Evolutionary conservation across 2,329 filamentous ascomycete species (phyloP).

Genomic region (Aspergillaceae sp.): DNA sequence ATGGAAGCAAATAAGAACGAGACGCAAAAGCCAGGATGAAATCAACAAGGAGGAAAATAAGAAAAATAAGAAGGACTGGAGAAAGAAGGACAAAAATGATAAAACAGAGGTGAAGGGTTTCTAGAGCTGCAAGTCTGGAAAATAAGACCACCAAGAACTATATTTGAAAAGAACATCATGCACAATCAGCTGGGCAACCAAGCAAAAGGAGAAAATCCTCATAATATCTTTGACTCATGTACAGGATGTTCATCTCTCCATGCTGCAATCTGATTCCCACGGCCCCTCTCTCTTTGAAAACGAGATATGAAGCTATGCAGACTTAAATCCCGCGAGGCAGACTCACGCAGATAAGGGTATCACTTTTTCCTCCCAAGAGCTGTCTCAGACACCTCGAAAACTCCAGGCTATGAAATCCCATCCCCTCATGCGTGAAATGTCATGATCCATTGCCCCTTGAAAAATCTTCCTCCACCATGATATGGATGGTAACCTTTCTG

Average conservation of each 20-base stretch:
- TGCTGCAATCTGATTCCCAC: slow-evolving; percentile 20
- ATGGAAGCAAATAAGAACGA: slow-evolving; percentile 6
- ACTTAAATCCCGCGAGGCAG: slow-evolving; percentile 30
- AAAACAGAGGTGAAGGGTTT: slow-evolving; percentile 21
- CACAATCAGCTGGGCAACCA: slow-evolving; percentile 3
- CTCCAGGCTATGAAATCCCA: slow-evolving; percentile 29
- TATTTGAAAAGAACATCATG: slow-evolving; percentile 17
- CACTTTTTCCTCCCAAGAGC: slow-evolving; percentile 35
- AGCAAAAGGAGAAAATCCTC: slow-evolving; percentile 15
- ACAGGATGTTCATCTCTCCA: slow-evolving; percentile 18
- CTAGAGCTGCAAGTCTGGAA: slow-evolving; percentile 26
- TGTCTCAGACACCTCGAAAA: slow-evolving; percentile 33
- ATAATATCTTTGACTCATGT: slow-evolving; percentile 21
- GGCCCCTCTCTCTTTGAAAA: slow-evolving; percentile 13
- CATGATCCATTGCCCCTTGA: slow-evolving; percentile 20
- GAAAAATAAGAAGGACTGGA: slow-evolving; percentile 3
- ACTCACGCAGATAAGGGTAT: slow-evolving; percentile 36
- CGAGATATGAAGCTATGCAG: slow-evolving; percentile 30
- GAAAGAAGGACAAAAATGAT: slow-evolving; percentile 9
- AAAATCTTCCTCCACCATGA: slow-evolving; percentile 18
- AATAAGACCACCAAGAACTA: slow-evolving; percentile 18
- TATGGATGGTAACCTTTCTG: slow-evolving; percentile 5
- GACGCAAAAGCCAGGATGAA: neutral
- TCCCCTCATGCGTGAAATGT: slow-evolving; percentile 20
- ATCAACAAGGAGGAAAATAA: slow-evolving; percentile 1